Evolutionary conservation across 495 filamentous ascomycete species (phyloP), one percentile per base, ranked within the genome.

Genomic region (Penicillium salamii): DNA sequence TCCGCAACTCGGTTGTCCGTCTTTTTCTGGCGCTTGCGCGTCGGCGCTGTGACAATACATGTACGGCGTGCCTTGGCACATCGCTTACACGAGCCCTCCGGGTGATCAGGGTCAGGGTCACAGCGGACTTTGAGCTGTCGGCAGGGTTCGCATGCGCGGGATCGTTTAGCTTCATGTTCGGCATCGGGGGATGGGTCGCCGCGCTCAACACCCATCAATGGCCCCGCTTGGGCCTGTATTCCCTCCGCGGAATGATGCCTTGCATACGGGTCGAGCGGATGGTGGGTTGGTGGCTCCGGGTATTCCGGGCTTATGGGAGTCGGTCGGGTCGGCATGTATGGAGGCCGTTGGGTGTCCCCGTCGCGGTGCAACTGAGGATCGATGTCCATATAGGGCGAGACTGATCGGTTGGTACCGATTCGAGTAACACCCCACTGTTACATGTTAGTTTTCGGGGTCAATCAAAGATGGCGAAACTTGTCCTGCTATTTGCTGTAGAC

Each of bases 121-220:
- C 92, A 97, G 20, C 87, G 83, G 15, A 96, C 92, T 61, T 98
- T 98, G 38, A 96, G 72, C 24, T 84, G 82, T 36, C 93, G 85
- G 65, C 92, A 98, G 8, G 88, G 84, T 63, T 97, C 93, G 67
- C 92, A 98, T 13, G 92, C 91, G n/a, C 91, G 85, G 2, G 87
- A 80, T 29, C 90, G 84, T 67, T 91, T 92, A 31, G 80, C 66
- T 43, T 90, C 86, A 42, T 80, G 73, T 11, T 70, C 67, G 5
- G 58, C 58, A 19, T 69, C 66, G 18, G 50, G 35, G 19, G 63
- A 55, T 17, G 46, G 42, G 17, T 47, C 38, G 38, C 49, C 41
- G 2, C 32, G 29, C 14, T 48, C 46, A 11, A 42, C 21, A 7
- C 42, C 41, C 42, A 54, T 28, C 1, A 17, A 29, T 18, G 50